These are phyloP conservation scores for Coprinopsis sp. DNA, from an alignment of 768 basidiomycete genomes.

Conservation along the genomic window DNA sequence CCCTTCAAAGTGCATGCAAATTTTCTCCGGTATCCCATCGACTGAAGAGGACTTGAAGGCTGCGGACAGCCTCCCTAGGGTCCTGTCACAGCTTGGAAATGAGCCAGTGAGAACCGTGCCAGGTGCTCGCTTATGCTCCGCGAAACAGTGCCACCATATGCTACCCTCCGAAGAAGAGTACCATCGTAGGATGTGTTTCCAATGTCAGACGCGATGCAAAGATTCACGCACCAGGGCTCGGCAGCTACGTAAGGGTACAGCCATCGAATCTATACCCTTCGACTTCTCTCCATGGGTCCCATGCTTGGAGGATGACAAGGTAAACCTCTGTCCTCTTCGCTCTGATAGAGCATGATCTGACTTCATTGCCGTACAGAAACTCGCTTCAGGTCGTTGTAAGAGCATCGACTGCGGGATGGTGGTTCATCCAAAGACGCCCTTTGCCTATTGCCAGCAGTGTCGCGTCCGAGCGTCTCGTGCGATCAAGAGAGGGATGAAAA, in stretches of 20 bases:
- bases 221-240: too few species aligned
- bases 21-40: too few species aligned
- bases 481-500: conserved; percentile 11
- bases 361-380: conserved; percentile 7
- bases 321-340: neutral
- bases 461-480: neutral
- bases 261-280: conserved; percentile 7
- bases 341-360: conserved; percentile 2
- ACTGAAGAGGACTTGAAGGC: too few species aligned
- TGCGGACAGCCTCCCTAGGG: neutral
- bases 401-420: conserved; percentile 20
- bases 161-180: conserved; percentile 36
- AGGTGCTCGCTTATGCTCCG: conserved; percentile 35
- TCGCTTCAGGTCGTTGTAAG: conserved; percentile 17
- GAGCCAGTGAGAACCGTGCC: conserved; percentile 15
- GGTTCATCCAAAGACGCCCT: neutral
- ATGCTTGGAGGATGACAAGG: neutral
- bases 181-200: conserved; percentile 34
- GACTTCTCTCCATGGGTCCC: neutral
- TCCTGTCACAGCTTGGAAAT: conserved; percentile 5
- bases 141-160: conserved; percentile 28
- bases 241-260: too few species aligned
- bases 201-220: conserved; percentile 29
- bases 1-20: too few species aligned
- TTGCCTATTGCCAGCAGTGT: conserved; percentile 10